Evolutionary conservation across 768 basidiomycete species (phyloP).

Genomic region (Porphyrellus cyaneotinctus): DNA sequence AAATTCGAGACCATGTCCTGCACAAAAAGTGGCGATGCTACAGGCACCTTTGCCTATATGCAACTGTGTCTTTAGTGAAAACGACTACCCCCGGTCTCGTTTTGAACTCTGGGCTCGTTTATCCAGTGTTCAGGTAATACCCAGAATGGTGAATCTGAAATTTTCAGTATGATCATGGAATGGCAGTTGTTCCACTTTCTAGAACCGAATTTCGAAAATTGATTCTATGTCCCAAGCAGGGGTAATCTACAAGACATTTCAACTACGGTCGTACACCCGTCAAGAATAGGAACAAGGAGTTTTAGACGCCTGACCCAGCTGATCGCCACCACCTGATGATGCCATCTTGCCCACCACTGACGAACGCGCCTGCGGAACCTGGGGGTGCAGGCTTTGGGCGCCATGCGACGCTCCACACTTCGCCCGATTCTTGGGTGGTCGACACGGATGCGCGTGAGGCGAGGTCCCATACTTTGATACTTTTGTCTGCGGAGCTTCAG

Average conservation of each 20-base stretch:
- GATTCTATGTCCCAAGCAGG: neutral
- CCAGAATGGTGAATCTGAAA: too few relatives aligned
- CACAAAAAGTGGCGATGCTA: too few relatives aligned
- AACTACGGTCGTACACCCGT: neutral
- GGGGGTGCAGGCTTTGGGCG: constrained; percentile 54
- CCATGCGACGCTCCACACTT: constrained; percentile 86
- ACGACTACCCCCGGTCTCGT: too few relatives aligned
- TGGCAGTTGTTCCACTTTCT: too few relatives aligned
- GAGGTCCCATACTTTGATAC: constrained; percentile 85
- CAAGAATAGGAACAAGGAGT: neutral
- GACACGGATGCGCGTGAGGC: constrained; percentile 69
- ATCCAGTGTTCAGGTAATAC: too few relatives aligned
- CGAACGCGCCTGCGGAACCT: constrained; percentile 57
- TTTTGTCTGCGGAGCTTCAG: constrained; percentile 76
- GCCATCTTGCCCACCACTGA: constrained; percentile 75
- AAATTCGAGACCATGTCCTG: too few relatives aligned
- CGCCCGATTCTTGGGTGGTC: constrained; percentile 72
- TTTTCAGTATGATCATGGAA: too few relatives aligned
- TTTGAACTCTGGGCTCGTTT: too few relatives aligned
- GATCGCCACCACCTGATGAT: constrained; percentile 73
- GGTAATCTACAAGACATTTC: constrained; percentile 1
- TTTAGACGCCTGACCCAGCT: constrained; percentile 45
- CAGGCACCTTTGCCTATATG: too few relatives aligned
- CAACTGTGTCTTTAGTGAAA: too few relatives aligned
- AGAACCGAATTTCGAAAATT: neutral